These are phyloP conservation scores for Copromyces sp. DNA, from an alignment of 495 filamentous ascomycete species.

Conservation along the genomic window DNA sequence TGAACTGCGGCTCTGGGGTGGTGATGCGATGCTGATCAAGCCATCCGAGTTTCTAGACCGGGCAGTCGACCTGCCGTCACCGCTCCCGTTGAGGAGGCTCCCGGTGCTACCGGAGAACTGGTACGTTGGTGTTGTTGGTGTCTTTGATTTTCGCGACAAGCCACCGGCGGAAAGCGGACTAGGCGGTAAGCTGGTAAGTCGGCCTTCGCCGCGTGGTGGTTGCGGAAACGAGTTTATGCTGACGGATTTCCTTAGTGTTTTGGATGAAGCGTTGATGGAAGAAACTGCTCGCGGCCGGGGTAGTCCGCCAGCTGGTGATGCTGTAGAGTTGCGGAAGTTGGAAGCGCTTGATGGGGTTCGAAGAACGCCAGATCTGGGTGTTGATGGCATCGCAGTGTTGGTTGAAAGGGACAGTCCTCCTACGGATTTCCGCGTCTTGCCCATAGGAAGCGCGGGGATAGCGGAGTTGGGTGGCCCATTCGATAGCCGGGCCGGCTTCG, in stretches of 20 bases:
- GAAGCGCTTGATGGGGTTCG: constrained; percentile 50
- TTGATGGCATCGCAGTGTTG: constrained; percentile 35
- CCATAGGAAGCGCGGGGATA: constrained; percentile 57
- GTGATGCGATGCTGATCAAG: constrained; percentile 60
- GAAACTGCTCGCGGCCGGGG: constrained; percentile 41
- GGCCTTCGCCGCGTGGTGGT: constrained; percentile 56
- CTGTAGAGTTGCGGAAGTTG: constrained; percentile 28
- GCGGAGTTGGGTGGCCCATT: constrained; percentile 54
- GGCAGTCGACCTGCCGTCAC: constrained; percentile 61
- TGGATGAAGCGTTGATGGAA: constrained; percentile 42
- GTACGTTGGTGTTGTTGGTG: constrained; percentile 26
- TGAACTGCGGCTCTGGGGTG: constrained; percentile 78
- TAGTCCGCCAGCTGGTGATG: constrained; percentile 40
- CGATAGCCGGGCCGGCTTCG: constrained; percentile 51
- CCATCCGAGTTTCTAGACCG: constrained; percentile 58
- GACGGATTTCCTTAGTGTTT: constrained; percentile 69
- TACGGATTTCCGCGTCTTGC: constrained; percentile 59
- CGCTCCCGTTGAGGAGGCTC: constrained; percentile 69
- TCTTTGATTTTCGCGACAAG: constrained; percentile 32
- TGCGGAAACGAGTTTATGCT: constrained; percentile 92
- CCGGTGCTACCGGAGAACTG: constrained; percentile 45
- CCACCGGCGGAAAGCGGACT: constrained; percentile 46
- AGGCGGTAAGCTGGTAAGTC: constrained; percentile 44
- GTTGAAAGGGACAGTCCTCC: constrained; percentile 36
- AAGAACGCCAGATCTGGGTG: constrained; percentile 43